Evolutionary conservation across 352 stramenopile species (phyloP).

Genomic region (Pythium aphanidermatum): DNA sequence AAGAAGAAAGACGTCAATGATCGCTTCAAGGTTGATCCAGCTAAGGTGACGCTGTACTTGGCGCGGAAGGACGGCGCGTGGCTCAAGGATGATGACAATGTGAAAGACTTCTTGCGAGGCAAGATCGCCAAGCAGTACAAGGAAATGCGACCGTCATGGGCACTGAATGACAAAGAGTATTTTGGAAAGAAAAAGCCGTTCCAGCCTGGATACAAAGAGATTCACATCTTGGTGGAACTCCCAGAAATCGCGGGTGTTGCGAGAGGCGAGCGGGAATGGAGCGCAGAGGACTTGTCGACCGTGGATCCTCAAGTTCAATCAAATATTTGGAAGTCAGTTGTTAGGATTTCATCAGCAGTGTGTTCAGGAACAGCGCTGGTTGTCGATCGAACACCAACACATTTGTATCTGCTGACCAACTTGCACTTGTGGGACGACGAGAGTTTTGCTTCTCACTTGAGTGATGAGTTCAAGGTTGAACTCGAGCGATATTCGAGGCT

Average conservation of each 20-base stretch:
- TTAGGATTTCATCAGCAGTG: slow-evolving; percentile 20
- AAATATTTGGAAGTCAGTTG: slow-evolving; percentile 30
- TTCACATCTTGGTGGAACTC: slow-evolving; percentile 15
- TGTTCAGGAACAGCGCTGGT: slow-evolving; percentile 26
- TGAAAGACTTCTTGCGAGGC: slow-evolving; percentile 5
- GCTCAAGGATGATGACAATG: slow-evolving; percentile 1
- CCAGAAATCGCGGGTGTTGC: slow-evolving; percentile 3
- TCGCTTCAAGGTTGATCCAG: slow-evolving; percentile 1
- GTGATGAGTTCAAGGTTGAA: slow-evolving; percentile 24
- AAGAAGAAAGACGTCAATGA: not conserved
- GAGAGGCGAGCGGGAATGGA: too few species aligned
- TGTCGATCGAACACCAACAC: slow-evolving; percentile 23
- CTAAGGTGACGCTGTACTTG: slow-evolving; percentile 3
- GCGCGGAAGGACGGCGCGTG: slow-evolving; percentile 5
- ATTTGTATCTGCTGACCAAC: slow-evolving; percentile 30
- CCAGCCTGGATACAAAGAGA: slow-evolving; percentile 10
- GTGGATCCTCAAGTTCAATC: slow-evolving; percentile 19
- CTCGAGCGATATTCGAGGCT: slow-evolving; percentile 20
- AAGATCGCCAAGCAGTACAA: slow-evolving; percentile 2
- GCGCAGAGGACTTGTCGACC: slow-evolving; percentile 14
- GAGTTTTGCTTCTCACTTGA: slow-evolving; percentile 19
- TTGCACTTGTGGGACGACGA: slow-evolving; percentile 25
- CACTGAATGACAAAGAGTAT: slow-evolving; percentile 5
- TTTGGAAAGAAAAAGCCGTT: slow-evolving; percentile 14
- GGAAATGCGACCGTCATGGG: slow-evolving; percentile 7